Base-by-base conservation (phyloP, 305 asterid genomes). In the Fraxinus nigra region DNA sequence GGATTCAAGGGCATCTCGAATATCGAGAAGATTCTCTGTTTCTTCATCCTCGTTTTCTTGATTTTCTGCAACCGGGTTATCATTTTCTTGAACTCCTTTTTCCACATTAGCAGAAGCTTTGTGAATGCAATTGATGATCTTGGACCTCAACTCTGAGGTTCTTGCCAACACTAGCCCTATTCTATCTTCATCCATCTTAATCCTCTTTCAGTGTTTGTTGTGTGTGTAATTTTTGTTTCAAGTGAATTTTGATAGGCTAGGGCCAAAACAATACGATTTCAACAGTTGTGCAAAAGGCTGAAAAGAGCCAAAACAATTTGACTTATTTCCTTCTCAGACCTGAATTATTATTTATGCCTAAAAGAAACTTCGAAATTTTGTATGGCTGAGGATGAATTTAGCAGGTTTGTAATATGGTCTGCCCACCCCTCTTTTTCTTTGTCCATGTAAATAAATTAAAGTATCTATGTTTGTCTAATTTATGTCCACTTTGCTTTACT, bases 1-100 rank as follows among this genome's bases (percentile, higher is more conserved):
- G 79, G 96, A 89, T 77, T 92, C 96, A 75, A 95, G 97, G 18
- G 99, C 97, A 78, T 95, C 98, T 83, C 88, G 85, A 79, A 94
- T 91, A 85, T 83, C 89, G 77, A 91, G 86, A 85, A 94, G 95
- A 73, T 86, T 89, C 79, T 95, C 94, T 0, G 89, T 85, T 76
- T 89, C 97, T 26, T 88, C 94, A 14, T 88, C 91, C 16, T 84
- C 90, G 33, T 79, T 88, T 33, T 85, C 87, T n/a, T 48, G 85
- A 79, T 81, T 84, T 67, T 77, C 92, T 35, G 81, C 85, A 51
- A 83, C 88, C 10, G 82, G 80, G 73, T 46, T 6, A 72, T 82
- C 88, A 26, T 73, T 69, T 79, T 83, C 88, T 78, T 51, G 75
- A 33, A 75, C 84, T 11, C 78, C 86, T 77, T 75, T 87, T 33